A percentile compares a stretch with the other conserved stretches of the same genome.
Evolutionary conservation across 2,329 filamentous ascomycete genomes (phyloP).

Genomic region (Pleomassaria siparia): DNA sequence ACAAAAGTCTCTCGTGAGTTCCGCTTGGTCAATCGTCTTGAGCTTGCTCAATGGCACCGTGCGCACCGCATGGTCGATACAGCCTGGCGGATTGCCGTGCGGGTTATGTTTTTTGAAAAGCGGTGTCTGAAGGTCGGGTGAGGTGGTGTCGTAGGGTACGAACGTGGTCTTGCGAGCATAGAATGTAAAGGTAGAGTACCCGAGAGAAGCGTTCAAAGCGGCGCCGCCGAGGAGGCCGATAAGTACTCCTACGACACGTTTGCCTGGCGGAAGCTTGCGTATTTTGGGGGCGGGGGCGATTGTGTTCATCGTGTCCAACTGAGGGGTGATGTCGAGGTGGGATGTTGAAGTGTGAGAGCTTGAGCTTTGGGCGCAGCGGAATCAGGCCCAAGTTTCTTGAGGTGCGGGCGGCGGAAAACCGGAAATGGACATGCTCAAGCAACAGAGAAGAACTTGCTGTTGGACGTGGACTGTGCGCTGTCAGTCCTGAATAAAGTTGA

Average conservation of each 20-base stretch:
- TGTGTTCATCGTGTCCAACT: constrained; percentile 32
- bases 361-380: constrained; percentile 2
- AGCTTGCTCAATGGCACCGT: constrained; percentile 38
- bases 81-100: constrained; percentile 32
- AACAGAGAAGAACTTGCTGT: too few relatives aligned
- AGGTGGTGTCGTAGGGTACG: constrained; percentile 34
- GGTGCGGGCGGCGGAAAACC: background rate
- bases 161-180: constrained; percentile 41
- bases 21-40: constrained; percentile 29
- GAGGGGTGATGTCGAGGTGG: background rate
- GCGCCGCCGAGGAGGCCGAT: constrained; percentile 35
- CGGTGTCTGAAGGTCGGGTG: constrained; percentile 28
- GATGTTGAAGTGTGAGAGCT: constrained; percentile 1
- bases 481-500: too few relatives aligned
- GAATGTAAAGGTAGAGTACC: constrained; percentile 38
- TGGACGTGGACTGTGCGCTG: too few relatives aligned
- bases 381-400: background rate
- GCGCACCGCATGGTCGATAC: constrained; percentile 42
- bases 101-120: constrained; percentile 35
- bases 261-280: constrained; percentile 29
- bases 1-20: constrained; percentile 41
- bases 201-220: constrained; percentile 31
- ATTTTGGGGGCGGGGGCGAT: constrained; percentile 36
- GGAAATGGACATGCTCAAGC: background rate
- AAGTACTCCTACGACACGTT: constrained; percentile 33